Evolutionary conservation across 768 basidiomycete species (phyloP).

Genomic region (Pisolithus orientalis): DNA sequence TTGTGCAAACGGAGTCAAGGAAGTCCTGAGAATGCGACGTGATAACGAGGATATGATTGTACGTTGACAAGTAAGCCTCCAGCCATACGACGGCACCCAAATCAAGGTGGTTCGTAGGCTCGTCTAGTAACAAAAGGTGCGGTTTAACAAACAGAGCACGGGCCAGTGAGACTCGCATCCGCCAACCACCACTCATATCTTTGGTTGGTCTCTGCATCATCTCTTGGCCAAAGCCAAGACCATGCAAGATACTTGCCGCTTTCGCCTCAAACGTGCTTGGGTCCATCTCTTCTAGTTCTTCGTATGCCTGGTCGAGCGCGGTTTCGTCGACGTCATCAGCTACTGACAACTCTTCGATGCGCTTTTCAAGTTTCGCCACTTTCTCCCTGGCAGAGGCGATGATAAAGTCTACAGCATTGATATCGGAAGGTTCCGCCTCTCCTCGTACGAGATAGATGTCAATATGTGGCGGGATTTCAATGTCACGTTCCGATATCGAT

Average conservation of each 20-base stretch:
- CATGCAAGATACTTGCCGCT: constrained; percentile 93
- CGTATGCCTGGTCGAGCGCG: constrained; percentile 66
- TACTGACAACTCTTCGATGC: constrained; percentile 81
- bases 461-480: constrained; percentile 90
- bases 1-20: constrained; percentile 96
- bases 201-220: constrained; percentile 98
- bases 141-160: constrained; percentile 67
- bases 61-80: constrained; percentile 73
- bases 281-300: constrained; percentile 96
- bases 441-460: constrained; percentile 97
- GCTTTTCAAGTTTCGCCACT: constrained; percentile 84
- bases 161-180: constrained; percentile 97
- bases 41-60: constrained; percentile 78
- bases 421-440: constrained; percentile 91
- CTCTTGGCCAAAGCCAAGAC: constrained; percentile 81
- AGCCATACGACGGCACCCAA: constrained; percentile 98
- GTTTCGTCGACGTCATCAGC: constrained; percentile 85
- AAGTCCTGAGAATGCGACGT: constrained; percentile 99
- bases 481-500: constrained; percentile 93
- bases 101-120: constrained; percentile 91
- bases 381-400: constrained; percentile 87
- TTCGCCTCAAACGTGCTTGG: constrained; percentile 93
- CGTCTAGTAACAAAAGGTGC: constrained; percentile 90
- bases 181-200: constrained; percentile 75
- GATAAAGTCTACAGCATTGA: constrained; percentile 94